Evolutionary conservation across 768 basidiomycete genomes (phyloP).

Genomic region (Boletellus emodensis): DNA sequence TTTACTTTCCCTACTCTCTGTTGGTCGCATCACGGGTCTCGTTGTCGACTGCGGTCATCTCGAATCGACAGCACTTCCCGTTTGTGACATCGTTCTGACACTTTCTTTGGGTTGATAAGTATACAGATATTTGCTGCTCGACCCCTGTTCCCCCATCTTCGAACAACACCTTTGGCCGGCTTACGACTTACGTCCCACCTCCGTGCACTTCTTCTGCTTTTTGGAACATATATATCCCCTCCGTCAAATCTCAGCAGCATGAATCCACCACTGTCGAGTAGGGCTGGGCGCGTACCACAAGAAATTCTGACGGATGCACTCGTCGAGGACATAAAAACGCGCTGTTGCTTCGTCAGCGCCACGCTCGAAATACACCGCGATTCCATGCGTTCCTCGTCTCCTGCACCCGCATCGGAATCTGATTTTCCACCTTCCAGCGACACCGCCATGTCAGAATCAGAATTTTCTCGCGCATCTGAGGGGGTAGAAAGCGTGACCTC

Average conservation of each 20-base stretch:
- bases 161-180: slow-evolving; percentile 88
- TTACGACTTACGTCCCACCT: slow-evolving; percentile 74
- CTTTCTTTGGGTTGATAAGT: background rate
- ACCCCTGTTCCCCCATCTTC: slow-evolving; percentile 78
- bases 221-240: slow-evolving; percentile 82
- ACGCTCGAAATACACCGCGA: slow-evolving; percentile 40
- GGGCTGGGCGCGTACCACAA: slow-evolving; percentile 65
- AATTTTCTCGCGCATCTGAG: slow-evolving; percentile 52
- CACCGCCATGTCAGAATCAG: slow-evolving; percentile 61
- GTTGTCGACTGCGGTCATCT: slow-evolving; percentile 92
- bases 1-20: slow-evolving; percentile 77
- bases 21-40: slow-evolving; percentile 87
- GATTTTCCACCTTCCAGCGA: slow-evolving; percentile 50
- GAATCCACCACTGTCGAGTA: slow-evolving; percentile 59
- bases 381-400: slow-evolving; percentile 32
- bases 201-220: slow-evolving; percentile 74
- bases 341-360: slow-evolving; percentile 83
- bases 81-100: slow-evolving; percentile 36
- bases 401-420: slow-evolving; percentile 32
- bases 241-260: slow-evolving; percentile 63
- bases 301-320: slow-evolving; percentile 76
- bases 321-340: slow-evolving; percentile 88
- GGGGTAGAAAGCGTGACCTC: slow-evolving; percentile 46
- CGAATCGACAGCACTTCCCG: slow-evolving; percentile 85
- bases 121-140: slow-evolving; percentile 85